These are phyloP conservation scores for Liquidambar formosana DNA, from an alignment of 164 flowering plant species.

Conservation along the genomic window DNA sequence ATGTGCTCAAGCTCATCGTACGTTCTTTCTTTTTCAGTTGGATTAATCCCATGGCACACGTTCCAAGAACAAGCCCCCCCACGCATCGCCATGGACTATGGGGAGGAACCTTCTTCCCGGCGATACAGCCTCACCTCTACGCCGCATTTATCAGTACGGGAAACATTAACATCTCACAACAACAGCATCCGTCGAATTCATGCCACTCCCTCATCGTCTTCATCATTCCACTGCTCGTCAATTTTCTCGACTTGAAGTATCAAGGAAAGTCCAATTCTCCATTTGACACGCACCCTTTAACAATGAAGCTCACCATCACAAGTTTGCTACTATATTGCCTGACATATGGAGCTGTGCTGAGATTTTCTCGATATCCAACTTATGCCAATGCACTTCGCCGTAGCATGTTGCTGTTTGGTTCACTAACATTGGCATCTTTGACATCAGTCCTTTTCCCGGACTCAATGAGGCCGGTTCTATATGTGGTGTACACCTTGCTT, in stretches of 20 bases:
- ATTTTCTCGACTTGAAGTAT: not conserved
- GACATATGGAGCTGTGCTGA: not conserved
- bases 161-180: not conserved
- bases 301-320: not conserved
- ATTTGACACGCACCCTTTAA: constrained; percentile 1
- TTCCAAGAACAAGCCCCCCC: too few relatives aligned
- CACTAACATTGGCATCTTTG: not conserved
- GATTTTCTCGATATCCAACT: not conserved
- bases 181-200: not conserved
- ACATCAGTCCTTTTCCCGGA: not conserved
- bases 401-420: not conserved
- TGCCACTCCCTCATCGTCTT: not conserved
- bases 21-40: too few relatives aligned
- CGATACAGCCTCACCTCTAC: too few relatives aligned
- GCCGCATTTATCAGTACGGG: not conserved
- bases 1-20: too few relatives aligned
- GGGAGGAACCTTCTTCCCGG: too few relatives aligned
- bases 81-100: too few relatives aligned
- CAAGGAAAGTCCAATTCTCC: not conserved
- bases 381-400: not conserved
- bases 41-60: too few relatives aligned
- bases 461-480: not conserved
- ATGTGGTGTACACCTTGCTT: too few relatives aligned
- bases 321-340: constrained; percentile 2
- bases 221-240: not conserved